A percentile compares a stretch with the other conserved stretches of the same genome.
These are phyloP conservation scores for Cercis canadensis DNA, from an alignment of 306 rosid genomes.

Conservation along the genomic window DNA sequence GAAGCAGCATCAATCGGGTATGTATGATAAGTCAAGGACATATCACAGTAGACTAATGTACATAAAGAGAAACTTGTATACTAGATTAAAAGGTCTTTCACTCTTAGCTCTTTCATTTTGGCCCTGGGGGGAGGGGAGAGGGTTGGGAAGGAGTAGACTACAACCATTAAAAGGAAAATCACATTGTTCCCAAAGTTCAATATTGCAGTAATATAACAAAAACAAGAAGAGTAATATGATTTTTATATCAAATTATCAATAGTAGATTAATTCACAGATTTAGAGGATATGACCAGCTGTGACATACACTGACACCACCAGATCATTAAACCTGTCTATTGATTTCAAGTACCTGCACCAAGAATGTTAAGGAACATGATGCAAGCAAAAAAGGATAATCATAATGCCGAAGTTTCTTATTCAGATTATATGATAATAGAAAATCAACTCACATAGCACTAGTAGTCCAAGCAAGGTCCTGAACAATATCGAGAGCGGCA, in stretches of 20 bases:
- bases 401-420: not conserved
- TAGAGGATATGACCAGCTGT: conserved; percentile 99
- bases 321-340: conserved; percentile 88
- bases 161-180: conserved; percentile 6
- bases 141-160: conserved; percentile 9
- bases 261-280: conserved; percentile 14
- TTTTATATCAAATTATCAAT: not conserved
- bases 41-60: conserved; percentile 13
- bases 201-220: conserved; percentile 1
- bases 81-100: conserved; percentile 25
- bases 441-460: conserved; percentile 81
- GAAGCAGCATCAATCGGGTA: conserved; percentile 92
- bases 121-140: not conserved
- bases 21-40: conserved; percentile 73
- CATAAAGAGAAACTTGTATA: not conserved
- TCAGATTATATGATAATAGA: not conserved
- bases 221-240: not conserved
- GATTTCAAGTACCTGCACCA: conserved; percentile 93
- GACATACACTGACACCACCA: conserved; percentile 90
- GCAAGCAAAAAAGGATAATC: conserved; percentile 3
- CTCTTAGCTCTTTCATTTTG: conserved; percentile 12
- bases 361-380: conserved; percentile 28
- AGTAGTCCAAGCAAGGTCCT: conserved; percentile 99
- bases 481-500: conserved; percentile 94
- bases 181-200: conserved; percentile 13